Base-by-base conservation (phyloP, 1,284 basidiomycete genomes). In the Puccinia hordei region DNA sequence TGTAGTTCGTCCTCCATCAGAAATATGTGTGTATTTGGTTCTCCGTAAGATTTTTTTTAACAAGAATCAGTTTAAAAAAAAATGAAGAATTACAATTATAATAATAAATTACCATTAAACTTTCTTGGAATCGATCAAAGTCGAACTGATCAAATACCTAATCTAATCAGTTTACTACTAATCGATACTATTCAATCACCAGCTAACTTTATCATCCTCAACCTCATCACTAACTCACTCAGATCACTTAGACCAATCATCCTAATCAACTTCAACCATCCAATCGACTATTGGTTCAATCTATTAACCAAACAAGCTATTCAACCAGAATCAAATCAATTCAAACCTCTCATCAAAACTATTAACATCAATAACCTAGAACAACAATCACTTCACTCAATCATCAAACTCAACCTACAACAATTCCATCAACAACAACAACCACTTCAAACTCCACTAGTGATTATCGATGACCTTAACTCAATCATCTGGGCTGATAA, bases 1-100 rank as follows among this genome's bases (percentile, higher is more conserved):
- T 90, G 84, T 81, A 93, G 85, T 83, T 95, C 93, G 82, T 87
- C 88, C 83, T 94, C 92, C 88, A 80, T 73, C n/a, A n/a, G n/a
- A n/a, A n/a, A n/a, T n/a, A n/a, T n/a, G n/a, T n/a, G n/a, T n/a
- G n/a, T n/a, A n/a, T n/a, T n/a, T n/a, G n/a, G n/a, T n/a, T n/a
- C n/a, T n/a, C n/a, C n/a, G n/a, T n/a, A n/a, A n/a, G n/a, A n/a
- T n/a, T n/a, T n/a, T n/a, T n/a, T n/a, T n/a, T n/a, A n/a, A n/a
- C n/a, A n/a, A n/a, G n/a, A n/a, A n/a, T n/a, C n/a, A n/a, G n/a
- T n/a, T n/a, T n/a, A n/a, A n/a, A n/a, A n/a, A n/a, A n/a, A n/a
- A n/a, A n/a, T n/a, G n/a, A n/a, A n/a, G n/a, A n/a, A n/a, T n/a
- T n/a, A n/a, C n/a, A n/a, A n/a, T n/a, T n/a, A n/a, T n/a, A n/a